A percentile compares a stretch with the other conserved stretches of the same genome.
Evolutionary conservation across 1,139 yeast genomes (phyloP).

Genomic region (Blastobotrys aristatus): DNA sequence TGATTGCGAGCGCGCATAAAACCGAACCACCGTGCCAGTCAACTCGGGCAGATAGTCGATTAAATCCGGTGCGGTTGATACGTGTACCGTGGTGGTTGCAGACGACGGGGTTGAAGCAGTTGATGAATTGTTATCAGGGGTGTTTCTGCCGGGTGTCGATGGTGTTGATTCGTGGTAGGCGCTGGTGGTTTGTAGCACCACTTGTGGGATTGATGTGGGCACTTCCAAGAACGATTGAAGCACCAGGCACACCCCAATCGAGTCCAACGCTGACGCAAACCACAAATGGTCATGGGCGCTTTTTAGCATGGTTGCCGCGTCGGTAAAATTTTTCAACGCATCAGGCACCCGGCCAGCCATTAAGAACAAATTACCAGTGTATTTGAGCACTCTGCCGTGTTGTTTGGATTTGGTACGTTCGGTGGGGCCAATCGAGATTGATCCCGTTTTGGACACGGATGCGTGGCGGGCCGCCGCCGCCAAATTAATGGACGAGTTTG

Average conservation of each 20-base stretch:
- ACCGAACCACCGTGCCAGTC: slow-evolving; percentile 47
- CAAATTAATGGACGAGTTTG: slow-evolving; percentile 14
- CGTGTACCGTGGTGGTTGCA: not conserved
- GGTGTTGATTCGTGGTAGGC: not conserved
- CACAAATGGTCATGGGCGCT: slow-evolving; percentile 73
- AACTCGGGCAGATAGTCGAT: slow-evolving; percentile 52
- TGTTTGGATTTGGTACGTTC: slow-evolving; percentile 52
- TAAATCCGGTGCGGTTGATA: slow-evolving; percentile 23
- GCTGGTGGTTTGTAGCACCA: slow-evolving; percentile 34
- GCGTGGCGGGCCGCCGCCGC: slow-evolving; percentile 11
- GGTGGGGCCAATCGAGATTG: slow-evolving; percentile 37
- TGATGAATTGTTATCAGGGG: not conserved
- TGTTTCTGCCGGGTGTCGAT: not conserved
- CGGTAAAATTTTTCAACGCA: slow-evolving; percentile 68
- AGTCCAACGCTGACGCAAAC: slow-evolving; percentile 84
- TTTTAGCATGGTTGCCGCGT: slow-evolving; percentile 57
- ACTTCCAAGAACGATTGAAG: slow-evolving; percentile 55
- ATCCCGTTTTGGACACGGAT: slow-evolving; percentile 29
- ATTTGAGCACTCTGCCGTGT: slow-evolving; percentile 70
- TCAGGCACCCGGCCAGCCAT: slow-evolving; percentile 73
- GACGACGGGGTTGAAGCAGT: not conserved
- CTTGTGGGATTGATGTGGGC: slow-evolving; percentile 56
- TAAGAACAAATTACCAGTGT: slow-evolving; percentile 69
- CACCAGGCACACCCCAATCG: slow-evolving; percentile 62
- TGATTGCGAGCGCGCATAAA: slow-evolving; percentile 54